Percentiles rank a stretch among this genome's conserved stretches.
phyloP scores from a whole-genome alignment of 2,329 filamentous ascomycete genomes.

The Pseudogymnoascus sp. region DNA sequence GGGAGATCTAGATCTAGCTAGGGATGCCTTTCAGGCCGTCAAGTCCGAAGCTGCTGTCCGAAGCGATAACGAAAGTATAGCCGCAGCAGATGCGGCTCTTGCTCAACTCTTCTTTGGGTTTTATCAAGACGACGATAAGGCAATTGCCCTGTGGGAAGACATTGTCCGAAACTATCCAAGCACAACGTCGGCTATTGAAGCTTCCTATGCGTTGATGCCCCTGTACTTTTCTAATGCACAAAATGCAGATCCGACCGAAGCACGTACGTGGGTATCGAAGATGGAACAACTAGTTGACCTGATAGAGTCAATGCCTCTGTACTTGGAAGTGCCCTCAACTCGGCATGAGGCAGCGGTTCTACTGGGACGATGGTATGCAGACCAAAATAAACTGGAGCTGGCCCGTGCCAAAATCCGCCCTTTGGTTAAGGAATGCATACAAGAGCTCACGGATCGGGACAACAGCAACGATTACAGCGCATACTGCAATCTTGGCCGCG shows the following conservation, averaged over 20 bases:
- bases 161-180: not conserved
- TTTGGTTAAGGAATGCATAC: not conserved
- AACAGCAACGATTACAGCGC: not conserved
- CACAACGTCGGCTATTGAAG: not conserved
- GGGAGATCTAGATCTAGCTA: not conserved
- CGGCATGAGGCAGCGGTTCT: not conserved
- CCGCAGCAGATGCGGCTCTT: not conserved
- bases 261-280: not conserved
- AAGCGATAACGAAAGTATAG: not conserved
- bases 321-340: not conserved
- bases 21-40: not conserved
- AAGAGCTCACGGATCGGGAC: not conserved
- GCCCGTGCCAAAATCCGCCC: not conserved
- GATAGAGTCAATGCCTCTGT: not conserved
- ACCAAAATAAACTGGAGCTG: not conserved
- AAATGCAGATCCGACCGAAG: not conserved
- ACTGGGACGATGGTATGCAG: not conserved
- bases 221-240: not conserved
- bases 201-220: not conserved
- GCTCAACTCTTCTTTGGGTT: not conserved
- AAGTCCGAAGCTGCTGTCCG: not conserved
- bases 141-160: not conserved
- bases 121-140: not conserved
- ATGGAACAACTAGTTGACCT: not conserved
- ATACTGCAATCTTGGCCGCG: not conserved